phyloP scores from a whole-genome alignment of 169 alveolate genomes.

The Besnoitia besnoiti region DNA sequence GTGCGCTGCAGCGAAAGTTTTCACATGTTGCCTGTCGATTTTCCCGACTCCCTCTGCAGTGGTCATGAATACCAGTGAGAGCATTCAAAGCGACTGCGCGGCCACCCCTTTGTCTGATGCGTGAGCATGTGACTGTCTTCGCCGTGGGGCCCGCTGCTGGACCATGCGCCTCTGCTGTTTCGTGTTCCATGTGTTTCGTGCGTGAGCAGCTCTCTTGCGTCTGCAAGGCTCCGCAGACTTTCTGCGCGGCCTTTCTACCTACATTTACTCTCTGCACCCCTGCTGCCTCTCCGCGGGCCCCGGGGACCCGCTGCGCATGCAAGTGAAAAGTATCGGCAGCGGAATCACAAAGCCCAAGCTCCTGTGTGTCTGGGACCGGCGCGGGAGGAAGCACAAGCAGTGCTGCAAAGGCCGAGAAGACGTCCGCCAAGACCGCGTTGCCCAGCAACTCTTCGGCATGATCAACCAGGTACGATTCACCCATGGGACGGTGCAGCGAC shows the following conservation, averaged over 20 bases:
- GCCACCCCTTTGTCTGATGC: too few species aligned
- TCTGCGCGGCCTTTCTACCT: not conserved
- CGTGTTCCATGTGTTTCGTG: not conserved
- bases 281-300: not conserved
- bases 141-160: too few species aligned
- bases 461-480: conserved; percentile 66
- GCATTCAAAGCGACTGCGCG: too few species aligned
- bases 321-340: conserved; percentile 21
- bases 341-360: conserved; percentile 49
- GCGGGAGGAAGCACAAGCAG: conserved; percentile 57
- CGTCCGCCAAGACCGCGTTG: conserved; percentile 70
- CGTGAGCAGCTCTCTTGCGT: not conserved
- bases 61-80: too few species aligned
- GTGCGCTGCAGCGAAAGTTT: too few species aligned
- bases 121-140: too few species aligned
- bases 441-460: conserved; percentile 70
- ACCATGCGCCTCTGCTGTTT: too few species aligned
- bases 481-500: not conserved
- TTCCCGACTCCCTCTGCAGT: too few species aligned
- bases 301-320: not conserved
- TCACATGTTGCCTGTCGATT: too few species aligned
- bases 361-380: conserved; percentile 25
- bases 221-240: not conserved
- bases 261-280: conserved; percentile 7
- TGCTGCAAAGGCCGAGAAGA: conserved; percentile 60